phyloP scores from a whole-genome alignment of 805 yeast species.

The Starmerella riodocensis region DNA sequence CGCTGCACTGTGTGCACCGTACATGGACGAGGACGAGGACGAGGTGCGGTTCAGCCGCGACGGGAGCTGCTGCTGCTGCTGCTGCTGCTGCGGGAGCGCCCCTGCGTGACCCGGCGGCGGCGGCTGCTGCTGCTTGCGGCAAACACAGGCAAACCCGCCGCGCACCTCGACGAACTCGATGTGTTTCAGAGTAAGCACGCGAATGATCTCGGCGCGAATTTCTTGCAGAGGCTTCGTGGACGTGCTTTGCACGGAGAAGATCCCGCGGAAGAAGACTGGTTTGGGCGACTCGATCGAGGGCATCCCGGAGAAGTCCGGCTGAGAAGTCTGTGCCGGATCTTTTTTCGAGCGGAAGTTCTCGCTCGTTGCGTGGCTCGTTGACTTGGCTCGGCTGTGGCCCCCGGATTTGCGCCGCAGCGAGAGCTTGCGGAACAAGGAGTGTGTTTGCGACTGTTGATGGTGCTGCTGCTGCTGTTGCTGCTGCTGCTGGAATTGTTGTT shows the following conservation, averaged over 20 bases:
- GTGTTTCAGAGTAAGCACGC: conserved; percentile 59
- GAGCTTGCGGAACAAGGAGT: conserved; percentile 18
- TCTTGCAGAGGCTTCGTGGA: conserved; percentile 84
- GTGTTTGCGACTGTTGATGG: conserved; percentile 4
- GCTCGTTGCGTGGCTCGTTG: conserved; percentile 16
- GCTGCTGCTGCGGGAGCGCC: background rate
- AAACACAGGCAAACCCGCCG: conserved; percentile 84
- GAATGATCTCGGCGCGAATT: conserved; percentile 70
- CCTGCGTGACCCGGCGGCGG: background rate
- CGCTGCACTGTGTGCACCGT: background rate
- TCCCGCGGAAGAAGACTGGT: conserved; percentile 81
- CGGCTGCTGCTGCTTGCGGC: conserved; percentile 29
- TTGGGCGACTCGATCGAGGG: conserved; percentile 89
- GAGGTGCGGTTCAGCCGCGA: background rate
- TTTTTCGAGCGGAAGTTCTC: conserved; percentile 1
- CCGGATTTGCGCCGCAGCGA: conserved; percentile 16
- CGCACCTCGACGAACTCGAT: conserved; percentile 78
- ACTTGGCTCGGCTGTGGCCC: conserved; percentile 18
- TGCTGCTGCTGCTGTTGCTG: conserved; percentile 3
- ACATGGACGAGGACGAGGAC: background rate
- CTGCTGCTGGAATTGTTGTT: background rate
- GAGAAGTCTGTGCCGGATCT: conserved; percentile 2
- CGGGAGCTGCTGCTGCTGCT: background rate
- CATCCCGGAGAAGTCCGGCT: conserved; percentile 38
- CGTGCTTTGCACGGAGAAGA: conserved; percentile 87